These are phyloP conservation scores for Aspergillus ruber DNA, from an alignment of 2,329 filamentous ascomycete species.

Conservation along the genomic window DNA sequence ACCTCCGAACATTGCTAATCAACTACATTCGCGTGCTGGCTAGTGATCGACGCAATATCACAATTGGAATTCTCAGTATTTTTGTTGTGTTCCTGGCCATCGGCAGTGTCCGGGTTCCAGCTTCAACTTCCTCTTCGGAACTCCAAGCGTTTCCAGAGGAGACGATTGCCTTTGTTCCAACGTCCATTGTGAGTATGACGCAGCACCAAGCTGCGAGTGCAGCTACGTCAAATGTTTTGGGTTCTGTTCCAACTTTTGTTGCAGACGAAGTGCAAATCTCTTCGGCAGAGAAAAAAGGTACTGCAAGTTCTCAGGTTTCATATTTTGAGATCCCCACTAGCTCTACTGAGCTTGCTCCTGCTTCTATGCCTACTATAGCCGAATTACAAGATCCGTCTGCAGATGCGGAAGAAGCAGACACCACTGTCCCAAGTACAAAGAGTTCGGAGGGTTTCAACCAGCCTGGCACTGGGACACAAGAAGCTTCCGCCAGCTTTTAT, in stretches of 20 bases:
- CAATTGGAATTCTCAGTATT: constrained; percentile 41
- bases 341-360: no score
- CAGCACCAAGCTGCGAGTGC: neutral
- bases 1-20: constrained; percentile 45
- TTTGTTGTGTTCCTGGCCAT: constrained; percentile 38
- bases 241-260: neutral
- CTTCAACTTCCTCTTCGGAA: constrained; percentile 3
- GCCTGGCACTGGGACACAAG: neutral
- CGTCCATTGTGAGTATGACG: neutral
- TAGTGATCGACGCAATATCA: constrained; percentile 49
- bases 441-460: neutral
- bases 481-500: neutral
- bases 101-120: neutral
- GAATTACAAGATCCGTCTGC: neutral
- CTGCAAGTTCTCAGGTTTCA: no score
- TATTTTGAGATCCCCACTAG: no score
- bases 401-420: no score
- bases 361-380: neutral
- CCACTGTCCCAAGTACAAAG: neutral
- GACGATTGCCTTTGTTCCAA: constrained; percentile 2
- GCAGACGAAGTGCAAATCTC: neutral
- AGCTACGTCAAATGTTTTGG: neutral
- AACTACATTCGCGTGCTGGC: constrained; percentile 50
- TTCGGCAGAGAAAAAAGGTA: no score
- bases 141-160: constrained; percentile 13